These are phyloP conservation scores for Jatropha podagrica DNA, from an alignment of 441 rosid genomes.

Conservation along the genomic window DNA sequence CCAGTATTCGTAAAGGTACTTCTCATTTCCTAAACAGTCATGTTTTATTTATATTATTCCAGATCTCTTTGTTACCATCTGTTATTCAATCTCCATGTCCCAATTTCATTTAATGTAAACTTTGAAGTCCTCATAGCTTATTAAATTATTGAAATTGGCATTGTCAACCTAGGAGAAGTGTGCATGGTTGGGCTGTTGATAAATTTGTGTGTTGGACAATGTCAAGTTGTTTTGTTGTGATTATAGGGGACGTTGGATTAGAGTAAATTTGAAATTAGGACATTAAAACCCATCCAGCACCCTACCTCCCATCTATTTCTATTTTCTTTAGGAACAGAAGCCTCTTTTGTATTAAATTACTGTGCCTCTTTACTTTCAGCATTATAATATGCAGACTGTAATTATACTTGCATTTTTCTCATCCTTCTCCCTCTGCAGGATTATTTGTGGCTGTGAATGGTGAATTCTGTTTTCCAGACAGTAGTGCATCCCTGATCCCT, in stretches of 20 bases:
- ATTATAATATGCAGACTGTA: neutral
- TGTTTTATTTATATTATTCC: neutral
- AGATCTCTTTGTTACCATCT: neutral
- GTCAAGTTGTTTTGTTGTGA: neutral
- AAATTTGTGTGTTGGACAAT: neutral
- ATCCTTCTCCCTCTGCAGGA: conserved; percentile 6
- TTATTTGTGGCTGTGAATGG: neutral
- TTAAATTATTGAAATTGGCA: neutral
- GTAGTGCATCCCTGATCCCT: neutral
- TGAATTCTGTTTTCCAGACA: neutral
- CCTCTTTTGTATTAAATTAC: neutral
- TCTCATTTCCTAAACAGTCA: neutral
- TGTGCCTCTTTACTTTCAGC: neutral
- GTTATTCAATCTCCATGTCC: neutral
- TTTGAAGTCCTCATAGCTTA: neutral
- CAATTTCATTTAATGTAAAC: neutral
- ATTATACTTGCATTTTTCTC: neutral
- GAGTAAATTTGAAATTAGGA: neutral
- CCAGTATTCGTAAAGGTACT: conserved; percentile 31
- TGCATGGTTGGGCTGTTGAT: neutral
- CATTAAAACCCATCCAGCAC: neutral
- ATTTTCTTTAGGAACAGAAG: neutral
- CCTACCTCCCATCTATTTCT: neutral
- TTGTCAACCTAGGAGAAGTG: neutral
- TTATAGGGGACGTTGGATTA: neutral